These are phyloP conservation scores for Pseudopyricularia cyperi DNA, from an alignment of 2,329 filamentous ascomycete species.

Conservation along the genomic window DNA sequence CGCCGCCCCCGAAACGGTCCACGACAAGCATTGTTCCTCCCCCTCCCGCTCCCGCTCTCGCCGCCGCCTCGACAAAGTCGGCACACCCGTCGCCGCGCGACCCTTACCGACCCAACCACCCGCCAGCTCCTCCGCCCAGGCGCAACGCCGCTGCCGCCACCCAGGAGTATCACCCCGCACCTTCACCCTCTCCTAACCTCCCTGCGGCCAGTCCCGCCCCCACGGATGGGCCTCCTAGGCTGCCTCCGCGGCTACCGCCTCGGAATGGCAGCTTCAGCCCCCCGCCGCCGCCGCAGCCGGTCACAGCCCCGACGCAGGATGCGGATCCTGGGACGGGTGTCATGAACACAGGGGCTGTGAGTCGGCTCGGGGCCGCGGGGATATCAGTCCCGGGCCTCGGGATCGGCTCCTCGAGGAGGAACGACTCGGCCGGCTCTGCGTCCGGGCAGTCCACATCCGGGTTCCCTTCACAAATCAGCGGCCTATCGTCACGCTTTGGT, in stretches of 20 bases:
- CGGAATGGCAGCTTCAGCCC: slow-evolving; percentile 29
- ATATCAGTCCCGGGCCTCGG: slow-evolving; percentile 68
- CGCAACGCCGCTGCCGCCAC: slow-evolving; percentile 24
- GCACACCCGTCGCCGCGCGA: no score
- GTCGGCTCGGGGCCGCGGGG: slow-evolving; percentile 58
- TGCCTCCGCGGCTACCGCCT: slow-evolving; percentile 61
- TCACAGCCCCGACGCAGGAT: slow-evolving; percentile 9
- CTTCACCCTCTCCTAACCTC: slow-evolving; percentile 4
- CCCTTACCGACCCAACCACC: slow-evolving; percentile 46
- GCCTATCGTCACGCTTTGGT: slow-evolving; percentile 56
- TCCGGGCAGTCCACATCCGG: neutral
- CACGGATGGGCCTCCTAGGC: slow-evolving; percentile 32
- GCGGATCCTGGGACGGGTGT: neutral
- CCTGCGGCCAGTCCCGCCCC: slow-evolving; percentile 2
- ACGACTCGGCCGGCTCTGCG: slow-evolving; percentile 1
- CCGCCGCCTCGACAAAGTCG: slow-evolving; percentile 3
- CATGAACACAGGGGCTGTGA: slow-evolving; percentile 42
- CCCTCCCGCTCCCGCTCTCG: slow-evolving; percentile 8
- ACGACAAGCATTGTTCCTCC: slow-evolving; percentile 4
- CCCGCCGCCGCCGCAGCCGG: slow-evolving; percentile 11
- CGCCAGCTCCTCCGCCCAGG: slow-evolving; percentile 58
- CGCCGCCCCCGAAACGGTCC: slow-evolving; percentile 61
- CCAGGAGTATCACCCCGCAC: slow-evolving; percentile 13
- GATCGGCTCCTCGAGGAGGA: slow-evolving; percentile 36
- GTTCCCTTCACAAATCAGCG: slow-evolving; percentile 38